These are phyloP conservation scores for Fusarium napiforme DNA, from an alignment of 2,329 filamentous ascomycete species.

Conservation along the genomic window DNA sequence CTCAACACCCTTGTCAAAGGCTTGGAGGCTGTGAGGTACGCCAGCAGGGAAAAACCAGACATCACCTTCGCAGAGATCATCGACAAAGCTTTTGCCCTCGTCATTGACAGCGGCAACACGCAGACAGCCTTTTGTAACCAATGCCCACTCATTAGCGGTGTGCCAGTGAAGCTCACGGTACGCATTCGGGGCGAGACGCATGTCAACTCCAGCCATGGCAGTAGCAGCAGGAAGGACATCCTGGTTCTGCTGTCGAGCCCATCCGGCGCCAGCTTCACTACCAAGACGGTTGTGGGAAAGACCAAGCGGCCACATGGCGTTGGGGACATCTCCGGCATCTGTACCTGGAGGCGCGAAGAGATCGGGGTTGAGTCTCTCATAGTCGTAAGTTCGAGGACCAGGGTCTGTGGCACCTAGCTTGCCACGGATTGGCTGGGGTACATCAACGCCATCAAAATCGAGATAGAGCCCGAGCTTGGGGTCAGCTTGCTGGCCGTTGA, in stretches of 20 bases:
- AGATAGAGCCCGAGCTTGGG: constrained; percentile 12
- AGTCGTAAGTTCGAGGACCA: constrained; percentile 15
- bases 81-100: constrained; percentile 11
- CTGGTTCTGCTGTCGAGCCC: constrained; percentile 17
- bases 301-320: constrained; percentile 10
- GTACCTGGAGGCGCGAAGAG: constrained; percentile 10
- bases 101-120: constrained; percentile 10
- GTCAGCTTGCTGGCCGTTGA: constrained; percentile 11
- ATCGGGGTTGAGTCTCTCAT: constrained; percentile 19
- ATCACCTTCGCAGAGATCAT: constrained; percentile 10
- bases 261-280: constrained; percentile 6
- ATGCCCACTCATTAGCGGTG: constrained; percentile 3
- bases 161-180: constrained; percentile 22
- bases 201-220: constrained; percentile 16
- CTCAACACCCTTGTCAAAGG: constrained; percentile 4
- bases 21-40: constrained; percentile 14
- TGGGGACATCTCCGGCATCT: constrained; percentile 9
- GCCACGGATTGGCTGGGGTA: constrained; percentile 13
- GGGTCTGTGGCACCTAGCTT: constrained; percentile 8
- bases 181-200: constrained; percentile 8
- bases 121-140: constrained; percentile 13
- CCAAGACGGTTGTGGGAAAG: constrained; percentile 18
- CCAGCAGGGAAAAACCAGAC: constrained; percentile 22
- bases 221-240: constrained; percentile 3
- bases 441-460: constrained; percentile 8